Evolutionary conservation across 2,329 filamentous ascomycete genomes (phyloP).

Genomic region (Aspergillus sp.): DNA sequence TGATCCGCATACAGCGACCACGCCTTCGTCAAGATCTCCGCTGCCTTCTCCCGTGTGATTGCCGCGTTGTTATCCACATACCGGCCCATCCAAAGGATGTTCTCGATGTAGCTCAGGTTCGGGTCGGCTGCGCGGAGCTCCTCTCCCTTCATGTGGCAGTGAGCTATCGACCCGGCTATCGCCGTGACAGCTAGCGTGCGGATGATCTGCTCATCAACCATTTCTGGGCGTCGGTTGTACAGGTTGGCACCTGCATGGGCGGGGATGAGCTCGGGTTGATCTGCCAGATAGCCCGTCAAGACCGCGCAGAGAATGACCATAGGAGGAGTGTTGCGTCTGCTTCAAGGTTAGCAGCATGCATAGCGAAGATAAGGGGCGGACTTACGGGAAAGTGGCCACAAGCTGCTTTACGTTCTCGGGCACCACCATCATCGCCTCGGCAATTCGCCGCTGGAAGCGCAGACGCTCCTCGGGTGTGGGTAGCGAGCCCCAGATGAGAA

Average conservation of each 20-base stretch:
- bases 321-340: background rate
- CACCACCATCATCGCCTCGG: background rate
- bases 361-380: background rate
- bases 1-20: conserved; percentile 60
- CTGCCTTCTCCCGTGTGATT: background rate
- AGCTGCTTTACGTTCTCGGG: background rate
- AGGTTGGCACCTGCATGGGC: background rate
- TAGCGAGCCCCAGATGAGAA: conserved; percentile 2
- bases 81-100: background rate
- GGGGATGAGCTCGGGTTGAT: background rate
- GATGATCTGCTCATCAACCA: conserved; percentile 1
- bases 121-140: background rate
- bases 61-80: background rate
- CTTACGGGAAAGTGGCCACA: background rate
- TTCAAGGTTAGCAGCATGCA: background rate
- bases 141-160: background rate
- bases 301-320: background rate
- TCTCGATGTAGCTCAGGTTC: conserved; percentile 1
- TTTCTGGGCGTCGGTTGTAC: background rate
- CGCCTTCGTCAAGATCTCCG: background rate
- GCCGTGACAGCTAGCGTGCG: background rate
- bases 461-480: background rate
- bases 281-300: background rate
- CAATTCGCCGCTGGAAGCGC: background rate
- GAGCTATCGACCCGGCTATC: background rate